Conservation (phyloP, 176 grass and related monocot species). For the Rhynchospora breviuscula region DNA sequence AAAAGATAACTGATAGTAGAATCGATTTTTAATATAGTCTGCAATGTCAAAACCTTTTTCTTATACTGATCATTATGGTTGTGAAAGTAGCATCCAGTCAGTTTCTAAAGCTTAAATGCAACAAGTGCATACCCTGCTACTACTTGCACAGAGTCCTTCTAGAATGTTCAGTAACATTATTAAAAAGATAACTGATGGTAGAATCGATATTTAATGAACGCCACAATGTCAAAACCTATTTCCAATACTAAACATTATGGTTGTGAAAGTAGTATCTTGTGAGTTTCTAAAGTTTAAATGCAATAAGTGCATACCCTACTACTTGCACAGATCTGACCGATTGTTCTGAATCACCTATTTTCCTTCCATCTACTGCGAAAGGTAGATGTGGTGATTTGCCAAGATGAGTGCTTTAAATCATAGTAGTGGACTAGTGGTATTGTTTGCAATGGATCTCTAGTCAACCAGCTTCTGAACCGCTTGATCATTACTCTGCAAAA, state of each 20-base stretch:
- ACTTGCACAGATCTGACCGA: background rate
- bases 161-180: no score
- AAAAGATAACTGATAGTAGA: background rate
- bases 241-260: no score
- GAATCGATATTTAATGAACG: no score
- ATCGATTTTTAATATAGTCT: background rate
- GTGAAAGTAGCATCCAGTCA: background rate
- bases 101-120: background rate
- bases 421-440: no score
- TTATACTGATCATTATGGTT: background rate
- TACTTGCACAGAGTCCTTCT: no score
- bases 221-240: no score
- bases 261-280: background rate
- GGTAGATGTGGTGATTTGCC: no score
- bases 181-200: no score
- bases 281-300: background rate
- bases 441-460: background rate
- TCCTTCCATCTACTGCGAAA: no score
- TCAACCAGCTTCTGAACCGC: background rate
- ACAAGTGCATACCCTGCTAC: no score
- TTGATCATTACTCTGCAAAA: background rate
- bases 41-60: background rate
- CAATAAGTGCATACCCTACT: constrained; percentile 12
- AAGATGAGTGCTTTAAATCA: no score
- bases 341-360: no score